Evolutionary conservation across 371 early-diverging fungal genomes (phyloP).

Genomic region (Mortierella sp.): DNA sequence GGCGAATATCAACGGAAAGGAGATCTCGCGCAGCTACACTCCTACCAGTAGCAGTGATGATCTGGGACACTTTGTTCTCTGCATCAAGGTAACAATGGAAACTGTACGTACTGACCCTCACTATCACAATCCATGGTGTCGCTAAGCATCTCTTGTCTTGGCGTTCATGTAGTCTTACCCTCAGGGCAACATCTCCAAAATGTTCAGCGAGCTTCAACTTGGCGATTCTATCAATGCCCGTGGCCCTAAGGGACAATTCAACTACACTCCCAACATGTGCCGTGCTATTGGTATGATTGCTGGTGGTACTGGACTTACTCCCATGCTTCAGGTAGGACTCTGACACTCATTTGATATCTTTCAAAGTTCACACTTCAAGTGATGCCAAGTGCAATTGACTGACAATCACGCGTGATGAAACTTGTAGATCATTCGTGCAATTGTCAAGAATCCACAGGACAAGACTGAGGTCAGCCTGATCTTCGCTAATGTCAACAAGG

Average conservation of each 20-base stretch:
- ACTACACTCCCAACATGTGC: constrained; percentile 86
- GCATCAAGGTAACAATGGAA: constrained; percentile 81
- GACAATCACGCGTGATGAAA: no score
- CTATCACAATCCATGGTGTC: no score
- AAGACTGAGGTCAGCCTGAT: constrained; percentile 85
- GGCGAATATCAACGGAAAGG: constrained; percentile 88
- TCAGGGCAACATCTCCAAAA: constrained; percentile 85
- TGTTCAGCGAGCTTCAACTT: constrained; percentile 76
- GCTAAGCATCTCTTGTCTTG: neutral
- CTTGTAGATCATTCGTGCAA: constrained; percentile 78
- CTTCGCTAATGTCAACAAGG: constrained; percentile 91
- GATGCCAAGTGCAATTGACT: no score
- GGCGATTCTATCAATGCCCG: constrained; percentile 86
- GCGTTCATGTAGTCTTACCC: constrained; percentile 76
- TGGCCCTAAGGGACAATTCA: constrained; percentile 94
- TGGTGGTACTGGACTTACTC: constrained; percentile 95
- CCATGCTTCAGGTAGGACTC: constrained; percentile 85
- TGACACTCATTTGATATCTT: neutral
- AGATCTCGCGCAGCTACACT: constrained; percentile 91
- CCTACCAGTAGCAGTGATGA: constrained; percentile 90
- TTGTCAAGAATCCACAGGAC: constrained; percentile 86
- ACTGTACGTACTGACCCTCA: neutral
- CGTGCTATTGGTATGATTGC: constrained; percentile 92
- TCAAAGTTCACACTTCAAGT: no score
- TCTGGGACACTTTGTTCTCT: constrained; percentile 88